Percentiles rank a stretch among this genome's conserved stretches.
These are phyloP conservation scores for Stylonectria norvegica DNA, from an alignment of 2,329 filamentous ascomycete species.

Conservation along the genomic window DNA sequence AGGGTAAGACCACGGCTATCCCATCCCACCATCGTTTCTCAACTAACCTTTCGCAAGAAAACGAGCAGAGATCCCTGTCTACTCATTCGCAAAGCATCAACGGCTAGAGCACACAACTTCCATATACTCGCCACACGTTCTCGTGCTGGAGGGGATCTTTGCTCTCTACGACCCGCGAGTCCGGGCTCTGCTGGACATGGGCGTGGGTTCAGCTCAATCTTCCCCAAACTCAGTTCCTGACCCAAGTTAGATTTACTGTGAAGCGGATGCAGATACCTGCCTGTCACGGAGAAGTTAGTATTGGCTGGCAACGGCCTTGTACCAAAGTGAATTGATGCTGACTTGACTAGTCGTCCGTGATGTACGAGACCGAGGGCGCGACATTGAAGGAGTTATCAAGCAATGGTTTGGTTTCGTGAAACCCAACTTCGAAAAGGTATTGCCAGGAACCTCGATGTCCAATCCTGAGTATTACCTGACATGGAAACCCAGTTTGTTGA, in stretches of 20 bases:
- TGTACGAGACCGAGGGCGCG: slow-evolving; percentile 81
- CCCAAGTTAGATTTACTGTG: slow-evolving; percentile 73
- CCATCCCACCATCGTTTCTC: neutral
- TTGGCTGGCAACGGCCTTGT: neutral
- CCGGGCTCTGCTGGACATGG: slow-evolving; percentile 84
- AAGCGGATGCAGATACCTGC: slow-evolving; percentile 92
- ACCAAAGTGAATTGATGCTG: slow-evolving; percentile 6
- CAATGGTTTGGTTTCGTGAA: slow-evolving; percentile 98
- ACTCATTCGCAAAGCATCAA: slow-evolving; percentile 91
- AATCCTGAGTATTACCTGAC: slow-evolving; percentile 9
- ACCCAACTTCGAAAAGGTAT: slow-evolving; percentile 82
- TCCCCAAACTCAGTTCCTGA: slow-evolving; percentile 4
- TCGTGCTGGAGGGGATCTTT: slow-evolving; percentile 94
- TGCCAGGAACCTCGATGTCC: slow-evolving; percentile 1
- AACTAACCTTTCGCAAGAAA: slow-evolving; percentile 50
- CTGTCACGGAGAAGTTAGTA: slow-evolving; percentile 77
- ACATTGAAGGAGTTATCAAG: slow-evolving; percentile 94
- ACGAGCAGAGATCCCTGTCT: slow-evolving; percentile 86
- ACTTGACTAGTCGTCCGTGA: slow-evolving; percentile 68
- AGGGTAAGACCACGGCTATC: slow-evolving; percentile 59
- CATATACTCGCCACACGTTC: slow-evolving; percentile 93
- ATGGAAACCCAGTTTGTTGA: slow-evolving; percentile 65
- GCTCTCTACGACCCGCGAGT: slow-evolving; percentile 87
- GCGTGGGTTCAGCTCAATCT: slow-evolving; percentile 46
- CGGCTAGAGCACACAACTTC: slow-evolving; percentile 75